Base-by-base conservation (phyloP, 768 basidiomycete species). In the Auriscalpium microsporum region DNA sequence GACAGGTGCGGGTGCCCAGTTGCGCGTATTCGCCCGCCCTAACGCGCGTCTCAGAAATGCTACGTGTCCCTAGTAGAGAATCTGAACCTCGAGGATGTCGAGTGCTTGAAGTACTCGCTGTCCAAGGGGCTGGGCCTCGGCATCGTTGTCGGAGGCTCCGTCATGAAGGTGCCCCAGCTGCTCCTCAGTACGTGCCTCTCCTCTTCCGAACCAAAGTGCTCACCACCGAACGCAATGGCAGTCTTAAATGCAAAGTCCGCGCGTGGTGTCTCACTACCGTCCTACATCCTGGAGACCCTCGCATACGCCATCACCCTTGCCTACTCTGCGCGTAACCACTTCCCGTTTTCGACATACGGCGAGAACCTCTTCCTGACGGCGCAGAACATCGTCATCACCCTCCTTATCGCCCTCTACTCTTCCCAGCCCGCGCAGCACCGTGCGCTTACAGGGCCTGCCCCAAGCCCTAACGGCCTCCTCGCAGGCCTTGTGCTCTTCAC, bases 131-230 rank as follows among this genome's bases (percentile, higher is more conserved):
- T 99, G 8, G 94, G 96, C 0, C 72, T 99, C 14, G 95, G 87
- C 0, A 94, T 98, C 50, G 94, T 98, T 45, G 74, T 89, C 1
- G 95, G 90, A 44, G 94, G 94, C 0, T 84, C 87, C 2, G 90
- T 99, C 58, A 89, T 99, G 84, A 99, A 99, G 71, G 80, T 98
- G 2, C 95, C 95, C 1, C 95, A 98, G 67, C 74, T 96, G n/a
- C 63, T 90, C 33, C 78, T 92, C 53, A 90, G 90, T 90, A 62
- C 65, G 88, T 74, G n/a, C 3, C 21, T 16, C 16, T 34, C 50
- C 34, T 33, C 34, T 33, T 33, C 23, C 9, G 33, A 11, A 8
- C 36, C 10, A 36, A 19, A 16, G 34, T 51, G n/a, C 11, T 51
- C 45, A 45, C 47, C 35, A 48, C 28, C 36, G 42, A 37, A 46